These are phyloP conservation scores for Pezizomycotina sp. DNA, from an alignment of 2,329 filamentous ascomycete genomes.

Conservation along the genomic window DNA sequence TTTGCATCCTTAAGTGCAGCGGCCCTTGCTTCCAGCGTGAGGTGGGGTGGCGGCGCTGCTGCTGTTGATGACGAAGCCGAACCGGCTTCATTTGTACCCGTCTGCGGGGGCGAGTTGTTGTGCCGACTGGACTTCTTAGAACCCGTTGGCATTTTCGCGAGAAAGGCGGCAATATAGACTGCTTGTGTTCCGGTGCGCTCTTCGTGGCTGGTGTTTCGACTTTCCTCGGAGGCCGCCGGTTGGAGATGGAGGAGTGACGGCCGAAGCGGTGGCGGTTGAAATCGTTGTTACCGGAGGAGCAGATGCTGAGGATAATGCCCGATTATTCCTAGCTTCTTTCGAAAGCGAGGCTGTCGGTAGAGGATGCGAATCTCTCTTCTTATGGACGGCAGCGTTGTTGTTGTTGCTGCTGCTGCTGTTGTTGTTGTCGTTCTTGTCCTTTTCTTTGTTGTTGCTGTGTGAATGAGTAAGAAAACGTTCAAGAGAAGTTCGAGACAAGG, in stretches of 20 bases:
- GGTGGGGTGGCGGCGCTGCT: conserved; percentile 4
- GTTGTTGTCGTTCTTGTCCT: no score
- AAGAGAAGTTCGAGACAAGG: no score
- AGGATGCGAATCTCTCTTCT: conserved; percentile 10
- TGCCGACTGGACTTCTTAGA: conserved; percentile 12
- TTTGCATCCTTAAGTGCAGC: conserved; percentile 13
- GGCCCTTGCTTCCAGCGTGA: conserved; percentile 16
- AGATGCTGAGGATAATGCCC: conserved; percentile 17
- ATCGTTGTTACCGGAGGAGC: conserved; percentile 14
- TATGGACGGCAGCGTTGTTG: conserved; percentile 10
- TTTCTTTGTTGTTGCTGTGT: no score
- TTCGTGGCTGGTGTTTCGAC: conserved; percentile 6
- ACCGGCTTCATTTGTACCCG: background rate
- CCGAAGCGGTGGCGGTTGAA: conserved; percentile 18
- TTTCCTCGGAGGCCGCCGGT: conserved; percentile 11
- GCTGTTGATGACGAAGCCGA: background rate
- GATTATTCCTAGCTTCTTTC: conserved; percentile 9
- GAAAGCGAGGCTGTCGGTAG: conserved; percentile 3
- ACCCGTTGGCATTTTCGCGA: conserved; percentile 16
- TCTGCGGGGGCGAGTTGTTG: conserved; percentile 8
- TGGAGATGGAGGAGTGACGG: conserved; percentile 13
- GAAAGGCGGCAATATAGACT: conserved; percentile 14
- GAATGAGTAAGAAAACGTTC: no score
- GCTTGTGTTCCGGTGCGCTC: conserved; percentile 11
- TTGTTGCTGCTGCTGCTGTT: conserved; percentile 12